Conservation (phyloP, 805 yeast genomes). For the Candida silvatica region DNA sequence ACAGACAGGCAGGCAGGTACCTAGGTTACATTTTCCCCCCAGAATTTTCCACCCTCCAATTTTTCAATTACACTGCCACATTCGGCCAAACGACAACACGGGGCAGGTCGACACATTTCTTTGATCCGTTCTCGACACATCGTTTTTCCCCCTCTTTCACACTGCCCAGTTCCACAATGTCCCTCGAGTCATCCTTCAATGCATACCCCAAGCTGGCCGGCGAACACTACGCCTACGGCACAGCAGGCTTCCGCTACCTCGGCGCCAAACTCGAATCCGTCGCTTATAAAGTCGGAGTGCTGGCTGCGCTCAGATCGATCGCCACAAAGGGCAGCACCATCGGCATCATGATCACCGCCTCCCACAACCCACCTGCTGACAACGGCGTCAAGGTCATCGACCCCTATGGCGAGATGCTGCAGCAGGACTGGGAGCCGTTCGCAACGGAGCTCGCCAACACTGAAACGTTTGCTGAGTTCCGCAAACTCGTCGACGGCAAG, state of each 20-base stretch:
- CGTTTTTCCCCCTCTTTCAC: too few relatives aligned
- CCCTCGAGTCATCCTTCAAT: slow-evolving; percentile 7
- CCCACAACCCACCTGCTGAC: slow-evolving; percentile 88
- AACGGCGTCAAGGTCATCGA: slow-evolving; percentile 93
- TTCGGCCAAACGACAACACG: too few relatives aligned
- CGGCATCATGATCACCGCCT: slow-evolving; percentile 97
- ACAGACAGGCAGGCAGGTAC: too few relatives aligned
- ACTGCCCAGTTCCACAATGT: too few relatives aligned
- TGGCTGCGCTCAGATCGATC: slow-evolving; percentile 80
- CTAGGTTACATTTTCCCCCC: too few relatives aligned
- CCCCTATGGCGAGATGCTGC: slow-evolving; percentile 87
- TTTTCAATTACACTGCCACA: too few relatives aligned
- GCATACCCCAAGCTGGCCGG: slow-evolving; percentile 39
- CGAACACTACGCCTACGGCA: slow-evolving; percentile 64
- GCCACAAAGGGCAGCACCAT: slow-evolving; percentile 46
- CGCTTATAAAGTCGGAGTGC: slow-evolving; percentile 71
- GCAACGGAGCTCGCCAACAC: slow-evolving; percentile 81
- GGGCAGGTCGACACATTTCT: too few relatives aligned
- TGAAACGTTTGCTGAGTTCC: slow-evolving; percentile 34
- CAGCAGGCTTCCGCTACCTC: slow-evolving; percentile 89
- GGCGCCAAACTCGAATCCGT: slow-evolving; percentile 70
- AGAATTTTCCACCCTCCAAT: too few relatives aligned
- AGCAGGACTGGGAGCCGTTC: slow-evolving; percentile 70
- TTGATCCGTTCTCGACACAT: too few relatives aligned
- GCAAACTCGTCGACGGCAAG: slow-evolving; percentile 23